Evolutionary conservation across 2,329 filamentous ascomycete species (phyloP).

Genomic region (Grosmannia serpens): DNA sequence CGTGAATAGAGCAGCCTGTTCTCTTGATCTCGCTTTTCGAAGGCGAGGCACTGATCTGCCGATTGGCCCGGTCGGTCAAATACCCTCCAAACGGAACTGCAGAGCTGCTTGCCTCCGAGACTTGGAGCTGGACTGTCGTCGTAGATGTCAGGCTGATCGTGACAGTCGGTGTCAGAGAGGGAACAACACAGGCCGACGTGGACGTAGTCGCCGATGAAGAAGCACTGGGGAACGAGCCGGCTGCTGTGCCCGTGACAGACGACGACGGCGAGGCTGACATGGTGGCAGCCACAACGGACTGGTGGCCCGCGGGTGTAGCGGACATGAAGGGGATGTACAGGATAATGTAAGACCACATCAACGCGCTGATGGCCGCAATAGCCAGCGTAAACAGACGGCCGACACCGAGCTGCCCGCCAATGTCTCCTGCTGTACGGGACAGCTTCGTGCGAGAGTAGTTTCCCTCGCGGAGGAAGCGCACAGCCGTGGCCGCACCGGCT

Average conservation of each 20-base stretch:
- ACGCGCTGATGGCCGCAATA: neutral
- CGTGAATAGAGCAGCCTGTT: constrained; percentile 32
- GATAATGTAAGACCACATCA: constrained; percentile 2
- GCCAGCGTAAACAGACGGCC: neutral
- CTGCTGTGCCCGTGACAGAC: neutral
- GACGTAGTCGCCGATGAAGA: neutral
- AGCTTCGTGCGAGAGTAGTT: neutral
- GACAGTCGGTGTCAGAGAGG: constrained; percentile 12
- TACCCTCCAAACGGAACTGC: constrained; percentile 26
- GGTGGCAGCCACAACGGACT: neutral
- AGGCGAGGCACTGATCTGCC: constrained; percentile 1
- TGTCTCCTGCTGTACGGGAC: neutral
- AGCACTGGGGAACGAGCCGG: neutral
- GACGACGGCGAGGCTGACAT: neutral
- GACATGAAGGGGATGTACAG: neutral
- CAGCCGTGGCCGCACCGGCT: neutral
- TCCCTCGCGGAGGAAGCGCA: neutral
- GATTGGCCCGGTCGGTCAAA: constrained; percentile 24
- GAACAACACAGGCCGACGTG: constrained; percentile 6
- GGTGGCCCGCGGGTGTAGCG: neutral
- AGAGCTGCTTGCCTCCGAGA: constrained; percentile 13
- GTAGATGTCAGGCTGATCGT: constrained; percentile 26
- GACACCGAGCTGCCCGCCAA: neutral
- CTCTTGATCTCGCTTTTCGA: constrained; percentile 18
- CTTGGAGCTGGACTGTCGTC: constrained; percentile 20